These are phyloP conservation scores for Ploettnerulaceae sp. DNA, from an alignment of 2,329 filamentous ascomycete species.

Conservation along the genomic window DNA sequence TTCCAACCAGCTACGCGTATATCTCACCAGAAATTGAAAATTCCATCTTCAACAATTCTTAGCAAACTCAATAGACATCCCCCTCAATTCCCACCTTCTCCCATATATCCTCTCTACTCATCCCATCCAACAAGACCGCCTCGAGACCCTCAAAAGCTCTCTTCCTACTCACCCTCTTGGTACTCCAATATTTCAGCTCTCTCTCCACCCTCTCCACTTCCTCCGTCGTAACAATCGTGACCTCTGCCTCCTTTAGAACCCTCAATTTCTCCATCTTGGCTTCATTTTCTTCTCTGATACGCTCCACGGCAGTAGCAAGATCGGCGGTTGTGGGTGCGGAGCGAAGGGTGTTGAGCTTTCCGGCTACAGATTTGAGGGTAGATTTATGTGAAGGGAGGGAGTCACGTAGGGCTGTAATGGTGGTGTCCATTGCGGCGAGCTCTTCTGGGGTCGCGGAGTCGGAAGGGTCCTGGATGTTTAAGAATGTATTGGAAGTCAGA, in stretches of 20 bases:
- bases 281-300: constrained; percentile 41
- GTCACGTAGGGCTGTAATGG: constrained; percentile 42
- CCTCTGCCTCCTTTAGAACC: constrained; percentile 36
- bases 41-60: background rate
- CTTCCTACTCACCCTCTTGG: constrained; percentile 29
- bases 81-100: constrained; percentile 33
- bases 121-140: constrained; percentile 43
- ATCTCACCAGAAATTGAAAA: background rate
- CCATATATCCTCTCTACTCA: constrained; percentile 45
- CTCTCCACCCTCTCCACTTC: constrained; percentile 43
- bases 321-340: constrained; percentile 47
- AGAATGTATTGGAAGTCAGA: background rate
- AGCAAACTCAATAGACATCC: constrained; percentile 11
- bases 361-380: constrained; percentile 42
- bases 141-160: constrained; percentile 29
- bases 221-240: constrained; percentile 42
- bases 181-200: constrained; percentile 43
- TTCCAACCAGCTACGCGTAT: background rate
- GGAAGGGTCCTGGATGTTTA: constrained; percentile 40
- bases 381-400: constrained; percentile 45
- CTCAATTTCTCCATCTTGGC: constrained; percentile 39
- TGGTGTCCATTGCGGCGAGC: constrained; percentile 44
- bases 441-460: constrained; percentile 44
- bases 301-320: constrained; percentile 40
- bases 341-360: constrained; percentile 37